Evolutionary conservation across 345 rosid genomes (phyloP).

Genomic region (Linum usitatissimum): DNA sequence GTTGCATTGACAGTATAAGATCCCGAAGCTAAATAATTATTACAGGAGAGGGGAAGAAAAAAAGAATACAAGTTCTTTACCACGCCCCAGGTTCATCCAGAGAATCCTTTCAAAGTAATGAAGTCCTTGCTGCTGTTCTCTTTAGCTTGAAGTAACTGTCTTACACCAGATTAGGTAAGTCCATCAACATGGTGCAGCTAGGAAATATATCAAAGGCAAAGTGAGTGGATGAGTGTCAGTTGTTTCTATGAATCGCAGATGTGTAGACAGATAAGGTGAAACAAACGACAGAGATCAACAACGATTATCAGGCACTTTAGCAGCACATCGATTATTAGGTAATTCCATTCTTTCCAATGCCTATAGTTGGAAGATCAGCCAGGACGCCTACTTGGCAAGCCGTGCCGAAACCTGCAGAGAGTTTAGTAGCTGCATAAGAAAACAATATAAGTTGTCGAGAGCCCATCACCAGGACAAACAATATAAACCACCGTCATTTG

Average conservation of each 20-base stretch:
- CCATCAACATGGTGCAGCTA: slow-evolving; percentile 92
- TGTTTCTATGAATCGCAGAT: background rate
- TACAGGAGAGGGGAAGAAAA: background rate
- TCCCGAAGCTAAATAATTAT: background rate
- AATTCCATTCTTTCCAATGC: slow-evolving; percentile 72
- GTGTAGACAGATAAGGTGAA: background rate
- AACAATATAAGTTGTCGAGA: too few relatives aligned
- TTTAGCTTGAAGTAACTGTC: slow-evolving; percentile 39
- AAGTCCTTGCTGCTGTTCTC: slow-evolving; percentile 30
- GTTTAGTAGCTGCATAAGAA: background rate
- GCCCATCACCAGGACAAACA: background rate
- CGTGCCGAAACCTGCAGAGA: slow-evolving; percentile 66
- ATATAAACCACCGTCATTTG: background rate
- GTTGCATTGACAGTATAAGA: background rate
- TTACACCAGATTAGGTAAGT: slow-evolving; percentile 48
- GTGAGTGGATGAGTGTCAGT: background rate
- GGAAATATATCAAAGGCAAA: slow-evolving; percentile 10
- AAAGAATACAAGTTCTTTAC: slow-evolving; percentile 31
- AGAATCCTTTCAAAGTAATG: slow-evolving; percentile 51
- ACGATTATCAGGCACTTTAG: background rate
- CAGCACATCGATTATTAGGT: background rate
- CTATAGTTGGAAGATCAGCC: slow-evolving; percentile 68
- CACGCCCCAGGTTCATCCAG: slow-evolving; percentile 65
- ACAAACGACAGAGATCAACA: background rate
- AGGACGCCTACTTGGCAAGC: slow-evolving; percentile 84